These are phyloP conservation scores for Diaporthe eres DNA, from an alignment of 2,329 filamentous ascomycete species.

Conservation along the genomic window DNA sequence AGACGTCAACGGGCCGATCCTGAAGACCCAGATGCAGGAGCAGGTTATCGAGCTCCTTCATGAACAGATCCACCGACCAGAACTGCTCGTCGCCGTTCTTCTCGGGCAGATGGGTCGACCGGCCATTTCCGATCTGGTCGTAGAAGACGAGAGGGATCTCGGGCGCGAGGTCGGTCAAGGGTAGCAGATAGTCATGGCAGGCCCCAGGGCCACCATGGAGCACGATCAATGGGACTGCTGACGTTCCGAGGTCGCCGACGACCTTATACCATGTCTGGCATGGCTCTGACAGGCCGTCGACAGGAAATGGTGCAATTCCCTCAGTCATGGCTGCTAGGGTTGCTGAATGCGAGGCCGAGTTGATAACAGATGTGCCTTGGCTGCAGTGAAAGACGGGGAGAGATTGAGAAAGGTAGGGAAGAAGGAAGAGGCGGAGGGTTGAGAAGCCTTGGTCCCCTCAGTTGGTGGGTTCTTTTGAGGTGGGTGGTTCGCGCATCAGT, in stretches of 20 bases:
- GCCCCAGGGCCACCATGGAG: conserved; percentile 61
- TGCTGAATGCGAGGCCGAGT: neutral
- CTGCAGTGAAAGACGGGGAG: neutral
- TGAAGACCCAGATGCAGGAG: conserved; percentile 42
- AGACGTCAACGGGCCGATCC: conserved; percentile 40
- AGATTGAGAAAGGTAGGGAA: too few relatives aligned
- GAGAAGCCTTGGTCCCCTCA: neutral
- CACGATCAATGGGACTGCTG: conserved; percentile 26
- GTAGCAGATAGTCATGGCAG: conserved; percentile 57
- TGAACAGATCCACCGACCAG: conserved; percentile 47
- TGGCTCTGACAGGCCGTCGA: conserved; percentile 24
- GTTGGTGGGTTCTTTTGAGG: neutral
- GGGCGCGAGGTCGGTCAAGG: conserved; percentile 52
- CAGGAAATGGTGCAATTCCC: conserved; percentile 8
- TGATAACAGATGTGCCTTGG: too few relatives aligned
- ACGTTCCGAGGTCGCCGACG: conserved; percentile 29
- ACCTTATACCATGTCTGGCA: conserved; percentile 40
- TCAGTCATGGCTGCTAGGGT: conserved; percentile 8
- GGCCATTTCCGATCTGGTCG: conserved; percentile 66
- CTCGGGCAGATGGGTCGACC: conserved; percentile 62
- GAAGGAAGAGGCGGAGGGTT: neutral
- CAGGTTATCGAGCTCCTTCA: conserved; percentile 46
- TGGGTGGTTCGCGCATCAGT: neutral
- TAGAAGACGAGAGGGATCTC: conserved; percentile 64
- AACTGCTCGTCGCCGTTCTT: conserved; percentile 49